phyloP scores from a whole-genome alignment of 2,329 filamentous ascomycete genomes.

The Gnomoniopsis smithogilvyi region DNA sequence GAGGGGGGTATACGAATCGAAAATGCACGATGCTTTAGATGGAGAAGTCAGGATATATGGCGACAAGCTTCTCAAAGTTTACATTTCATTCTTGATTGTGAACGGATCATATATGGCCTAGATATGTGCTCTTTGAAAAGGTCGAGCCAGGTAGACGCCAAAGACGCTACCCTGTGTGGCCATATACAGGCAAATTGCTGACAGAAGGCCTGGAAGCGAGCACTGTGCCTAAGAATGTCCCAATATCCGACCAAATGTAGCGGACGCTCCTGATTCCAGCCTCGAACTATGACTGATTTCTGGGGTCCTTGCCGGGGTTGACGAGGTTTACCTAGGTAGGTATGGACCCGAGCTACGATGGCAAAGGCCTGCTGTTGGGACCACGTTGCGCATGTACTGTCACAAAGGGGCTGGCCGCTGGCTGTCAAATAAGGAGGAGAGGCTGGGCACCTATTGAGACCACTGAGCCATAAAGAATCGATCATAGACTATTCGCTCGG shows the following conservation, averaged over 20 bases:
- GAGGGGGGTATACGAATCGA: no score
- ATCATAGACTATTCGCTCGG: background rate
- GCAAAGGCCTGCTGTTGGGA: background rate
- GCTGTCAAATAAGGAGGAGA: background rate
- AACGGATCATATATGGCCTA: background rate
- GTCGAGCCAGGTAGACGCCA: background rate
- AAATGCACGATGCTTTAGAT: no score
- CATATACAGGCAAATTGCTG: background rate
- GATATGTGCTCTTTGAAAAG: background rate
- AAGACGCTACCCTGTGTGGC: background rate
- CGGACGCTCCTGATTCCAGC: background rate
- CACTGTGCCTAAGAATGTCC: background rate
- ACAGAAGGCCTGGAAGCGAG: background rate
- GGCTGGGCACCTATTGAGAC: background rate
- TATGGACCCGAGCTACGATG: background rate
- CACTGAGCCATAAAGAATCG: no score
- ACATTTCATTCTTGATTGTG: background rate
- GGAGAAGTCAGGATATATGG: background rate
- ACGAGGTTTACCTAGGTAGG: background rate
- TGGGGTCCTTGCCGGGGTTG: background rate
- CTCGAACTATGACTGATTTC: background rate
- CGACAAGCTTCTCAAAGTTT: background rate
- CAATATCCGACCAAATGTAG: background rate
- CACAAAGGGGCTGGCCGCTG: background rate
- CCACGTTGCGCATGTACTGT: background rate